Evolutionary conservation across 2,329 filamentous ascomycete species (phyloP).

Genomic region (Colletotrichum brevisporum): DNA sequence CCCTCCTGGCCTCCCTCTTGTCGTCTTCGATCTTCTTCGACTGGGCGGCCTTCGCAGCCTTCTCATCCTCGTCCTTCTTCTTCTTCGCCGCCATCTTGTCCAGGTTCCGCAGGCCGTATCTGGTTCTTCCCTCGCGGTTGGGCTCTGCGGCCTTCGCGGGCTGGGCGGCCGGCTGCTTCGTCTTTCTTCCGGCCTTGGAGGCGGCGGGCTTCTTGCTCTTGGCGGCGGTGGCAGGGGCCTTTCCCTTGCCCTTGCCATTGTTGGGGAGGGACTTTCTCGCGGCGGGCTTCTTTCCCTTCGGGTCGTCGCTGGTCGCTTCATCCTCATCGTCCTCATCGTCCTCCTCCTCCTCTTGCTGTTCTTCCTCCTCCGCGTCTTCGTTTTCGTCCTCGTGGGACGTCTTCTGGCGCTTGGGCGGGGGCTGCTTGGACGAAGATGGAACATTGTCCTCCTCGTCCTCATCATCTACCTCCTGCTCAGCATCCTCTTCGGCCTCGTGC

Average conservation of each 20-base stretch:
- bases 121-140: background rate
- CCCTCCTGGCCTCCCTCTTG: background rate
- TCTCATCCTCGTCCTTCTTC: background rate
- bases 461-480: background rate
- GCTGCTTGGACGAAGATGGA: background rate
- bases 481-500: background rate
- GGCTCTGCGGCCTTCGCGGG: background rate
- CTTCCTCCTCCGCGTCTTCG: background rate
- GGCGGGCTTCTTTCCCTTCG: no score
- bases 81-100: background rate
- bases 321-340: no score
- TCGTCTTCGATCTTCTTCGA: constrained; percentile 1
- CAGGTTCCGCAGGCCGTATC: constrained; percentile 5
- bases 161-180: background rate
- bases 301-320: no score
- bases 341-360: background rate
- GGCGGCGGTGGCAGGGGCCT: background rate
- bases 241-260: background rate
- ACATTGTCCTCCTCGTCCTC: background rate
- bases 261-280: no score
- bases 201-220: background rate
- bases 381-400: background rate
- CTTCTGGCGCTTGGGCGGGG: background rate
- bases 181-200: background rate
- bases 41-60: background rate